Evolutionary conservation across 2,329 filamentous ascomycete genomes (phyloP), one percentile per base, ranked within the genome.

Genomic region (Colletotrichum cereale): DNA sequence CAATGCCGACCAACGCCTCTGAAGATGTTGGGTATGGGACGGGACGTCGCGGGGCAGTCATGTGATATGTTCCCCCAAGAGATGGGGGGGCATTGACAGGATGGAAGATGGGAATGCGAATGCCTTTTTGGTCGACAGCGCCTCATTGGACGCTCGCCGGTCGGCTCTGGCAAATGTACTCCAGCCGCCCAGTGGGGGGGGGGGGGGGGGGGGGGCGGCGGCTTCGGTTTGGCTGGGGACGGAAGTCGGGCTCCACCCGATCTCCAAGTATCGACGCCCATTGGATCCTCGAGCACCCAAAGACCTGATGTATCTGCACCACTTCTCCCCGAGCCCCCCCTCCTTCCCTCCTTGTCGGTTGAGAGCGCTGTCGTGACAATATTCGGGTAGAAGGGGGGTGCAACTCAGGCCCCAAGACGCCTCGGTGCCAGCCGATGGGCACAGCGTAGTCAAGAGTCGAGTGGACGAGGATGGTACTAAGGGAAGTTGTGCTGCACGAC

Each of bases 11-110:
- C 26, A 4, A 34, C 11, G 64, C 42, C 26, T 65, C 34, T 50
- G 34, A 67, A 29, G 53, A 63, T 57, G 52, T 48, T 31, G 44
- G 48, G 38, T 48, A 53, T 63, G 58, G 65, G n/a, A 53, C 56
- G 52, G 68, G 56, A 72, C 68, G 68, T 72, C 56, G 64, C 58
- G 68, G 55, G 38, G 55, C 56, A 67, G 69, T 73, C 72, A 73
- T 73, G 72, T 73, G 72, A 73, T 52, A 42, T 26, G 55, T 42
- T 53, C 5, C 68, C 42, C 58, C 31, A 56, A 55, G 56, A 26
- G 38, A 61, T 24, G 48, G 42, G 56, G 29, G 67, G 38, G 40
- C 38, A 60, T 48, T 60, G 53, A n/a, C 55, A 26, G 48, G 36
- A 52, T 55, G 50, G 50, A 40, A 12, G 48, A 66, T 48, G 63